phyloP scores from a whole-genome alignment of 192 early-diverging fungal species.

The Phycomyces blakesleeanus region DNA sequence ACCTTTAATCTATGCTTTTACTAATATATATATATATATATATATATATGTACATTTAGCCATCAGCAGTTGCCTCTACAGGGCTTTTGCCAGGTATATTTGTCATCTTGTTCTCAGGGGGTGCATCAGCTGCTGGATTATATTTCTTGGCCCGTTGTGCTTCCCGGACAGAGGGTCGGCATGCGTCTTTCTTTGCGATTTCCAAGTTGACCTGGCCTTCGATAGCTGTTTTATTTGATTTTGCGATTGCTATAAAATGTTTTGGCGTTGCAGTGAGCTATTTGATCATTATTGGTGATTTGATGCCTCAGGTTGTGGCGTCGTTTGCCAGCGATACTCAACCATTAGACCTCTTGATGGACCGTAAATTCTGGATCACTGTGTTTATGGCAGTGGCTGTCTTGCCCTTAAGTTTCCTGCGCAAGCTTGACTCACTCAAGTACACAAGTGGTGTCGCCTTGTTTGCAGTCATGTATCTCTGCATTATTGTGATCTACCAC shows the following conservation, averaged over 20 bases:
- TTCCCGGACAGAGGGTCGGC: conserved; percentile 67
- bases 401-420: conserved; percentile 75
- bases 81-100: conserved; percentile 82
- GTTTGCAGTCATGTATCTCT: conserved; percentile 78
- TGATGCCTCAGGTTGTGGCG: conserved; percentile 72
- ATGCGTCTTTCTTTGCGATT: conserved; percentile 87
- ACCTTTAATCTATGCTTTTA: too few relatives aligned
- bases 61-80: conserved; percentile 77
- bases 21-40: too few relatives aligned
- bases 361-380: conserved; percentile 84
- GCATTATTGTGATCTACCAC: conserved; percentile 79
- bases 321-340: background rate
- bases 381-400: conserved; percentile 62
- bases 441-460: conserved; percentile 89
- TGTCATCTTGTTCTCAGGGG: conserved; percentile 74
- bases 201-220: conserved; percentile 88
- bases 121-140: conserved; percentile 76
- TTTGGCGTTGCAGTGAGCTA: conserved; percentile 96
- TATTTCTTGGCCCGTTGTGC: conserved; percentile 79
- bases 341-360: conserved; percentile 38
- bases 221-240: conserved; percentile 86
- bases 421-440: conserved; percentile 82
- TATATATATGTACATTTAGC: conserved; percentile 41
- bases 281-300: conserved; percentile 90
- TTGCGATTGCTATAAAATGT: conserved; percentile 98